These are phyloP conservation scores for Ramularia endophylla DNA, from an alignment of 2,329 filamentous ascomycete genomes.

Conservation along the genomic window DNA sequence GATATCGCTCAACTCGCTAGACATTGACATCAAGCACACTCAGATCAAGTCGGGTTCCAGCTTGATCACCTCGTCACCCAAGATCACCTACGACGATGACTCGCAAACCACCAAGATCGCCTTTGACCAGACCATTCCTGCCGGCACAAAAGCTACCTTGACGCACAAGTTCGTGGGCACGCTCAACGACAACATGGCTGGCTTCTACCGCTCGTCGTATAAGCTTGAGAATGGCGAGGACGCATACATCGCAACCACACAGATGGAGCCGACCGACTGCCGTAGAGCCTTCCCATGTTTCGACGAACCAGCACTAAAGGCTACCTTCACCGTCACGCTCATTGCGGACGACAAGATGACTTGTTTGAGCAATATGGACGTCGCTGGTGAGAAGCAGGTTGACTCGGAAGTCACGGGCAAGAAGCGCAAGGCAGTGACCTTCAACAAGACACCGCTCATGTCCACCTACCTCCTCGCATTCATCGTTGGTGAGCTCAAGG, in stretches of 20 bases:
- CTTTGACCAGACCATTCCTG: constrained; percentile 66
- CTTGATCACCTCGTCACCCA: constrained; percentile 55
- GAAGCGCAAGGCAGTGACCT: constrained; percentile 79
- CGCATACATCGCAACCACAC: constrained; percentile 79
- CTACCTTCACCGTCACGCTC: constrained; percentile 84
- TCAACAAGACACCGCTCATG: constrained; percentile 90
- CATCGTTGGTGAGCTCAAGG: constrained; percentile 88
- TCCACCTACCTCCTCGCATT: constrained; percentile 94
- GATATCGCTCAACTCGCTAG: constrained; percentile 80
- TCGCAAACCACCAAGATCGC: constrained; percentile 76
- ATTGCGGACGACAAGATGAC: constrained; percentile 86
- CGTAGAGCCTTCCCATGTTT: constrained; percentile 93
- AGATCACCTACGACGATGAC: constrained; percentile 68
- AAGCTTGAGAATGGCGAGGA: constrained; percentile 73
- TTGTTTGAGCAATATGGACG: constrained; percentile 96
- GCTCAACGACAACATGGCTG: constrained; percentile 92
- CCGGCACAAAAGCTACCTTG: constrained; percentile 71
- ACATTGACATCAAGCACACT: constrained; percentile 74
- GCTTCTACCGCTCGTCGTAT: constrained; percentile 94
- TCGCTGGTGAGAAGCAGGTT: constrained; percentile 70
- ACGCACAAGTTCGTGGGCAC: constrained; percentile 72
- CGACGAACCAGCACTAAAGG: constrained; percentile 91
- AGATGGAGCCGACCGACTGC: constrained; percentile 96
- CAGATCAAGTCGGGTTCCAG: constrained; percentile 59
- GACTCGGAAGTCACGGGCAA: constrained; percentile 55